These are phyloP conservation scores for Botrytis pseudocinerea DNA, from an alignment of 2,329 filamentous ascomycete species.

Conservation along the genomic window DNA sequence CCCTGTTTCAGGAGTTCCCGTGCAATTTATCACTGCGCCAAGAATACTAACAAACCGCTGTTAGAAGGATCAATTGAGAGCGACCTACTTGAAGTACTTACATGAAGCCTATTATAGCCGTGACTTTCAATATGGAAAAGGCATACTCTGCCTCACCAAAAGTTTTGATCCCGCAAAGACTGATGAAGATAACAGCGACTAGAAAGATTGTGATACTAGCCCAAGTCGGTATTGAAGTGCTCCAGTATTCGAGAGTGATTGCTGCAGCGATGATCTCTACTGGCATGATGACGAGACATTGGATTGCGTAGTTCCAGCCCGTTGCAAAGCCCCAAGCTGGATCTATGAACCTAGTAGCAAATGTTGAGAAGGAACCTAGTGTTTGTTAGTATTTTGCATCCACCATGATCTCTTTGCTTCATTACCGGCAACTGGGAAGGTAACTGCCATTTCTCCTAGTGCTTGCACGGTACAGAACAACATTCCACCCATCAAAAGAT, in stretches of 20 bases:
- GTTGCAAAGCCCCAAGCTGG: conserved; percentile 94
- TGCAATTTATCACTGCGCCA: conserved; percentile 82
- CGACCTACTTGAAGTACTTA: conserved; percentile 46
- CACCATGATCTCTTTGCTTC: background rate
- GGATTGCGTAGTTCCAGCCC: conserved; percentile 91
- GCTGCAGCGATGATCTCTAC: conserved; percentile 85
- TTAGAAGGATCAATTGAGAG: background rate
- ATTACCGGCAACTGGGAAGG: conserved; percentile 85
- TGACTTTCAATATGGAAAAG: conserved; percentile 84
- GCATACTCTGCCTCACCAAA: conserved; percentile 90
- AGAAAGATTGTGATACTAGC: conserved; percentile 86
- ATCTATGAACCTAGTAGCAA: conserved; percentile 91
- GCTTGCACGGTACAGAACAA: conserved; percentile 91
- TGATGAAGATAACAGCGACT: conserved; percentile 72
- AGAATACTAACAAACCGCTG: conserved; percentile 61
- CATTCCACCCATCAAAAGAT: conserved; percentile 77
- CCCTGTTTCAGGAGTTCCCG: conserved; percentile 69
- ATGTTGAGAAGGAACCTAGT: conserved; percentile 73
- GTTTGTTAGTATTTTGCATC: background rate
- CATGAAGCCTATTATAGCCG: conserved; percentile 88
- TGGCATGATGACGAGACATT: conserved; percentile 82
- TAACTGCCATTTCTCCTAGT: conserved; percentile 85
- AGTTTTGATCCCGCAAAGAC: conserved; percentile 82
- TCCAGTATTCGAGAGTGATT: conserved; percentile 83
- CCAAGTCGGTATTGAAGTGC: conserved; percentile 69